phyloP scores from a whole-genome alignment of 495 filamentous ascomycete genomes.

The Annulohypoxylon nitens region DNA sequence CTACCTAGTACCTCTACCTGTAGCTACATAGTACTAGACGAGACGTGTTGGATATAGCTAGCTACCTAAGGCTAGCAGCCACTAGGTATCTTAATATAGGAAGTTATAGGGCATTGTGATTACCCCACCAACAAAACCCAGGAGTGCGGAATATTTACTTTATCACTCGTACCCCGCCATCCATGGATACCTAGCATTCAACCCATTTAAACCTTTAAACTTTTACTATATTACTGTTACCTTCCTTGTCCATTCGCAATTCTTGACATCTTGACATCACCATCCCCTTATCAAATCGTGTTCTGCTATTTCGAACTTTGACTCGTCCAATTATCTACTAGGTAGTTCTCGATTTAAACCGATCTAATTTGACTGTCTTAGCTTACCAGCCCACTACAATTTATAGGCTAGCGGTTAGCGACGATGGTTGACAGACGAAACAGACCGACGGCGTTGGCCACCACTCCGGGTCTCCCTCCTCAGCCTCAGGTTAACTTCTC shows the following conservation, averaged over 20 bases:
- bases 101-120: conserved; percentile 17
- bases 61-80: neutral
- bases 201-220: neutral
- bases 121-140: conserved; percentile 45
- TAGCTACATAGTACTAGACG: too few relatives aligned
- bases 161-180: conserved; percentile 37
- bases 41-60: too few relatives aligned
- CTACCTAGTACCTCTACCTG: too few relatives aligned
- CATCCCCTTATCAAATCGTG: neutral
- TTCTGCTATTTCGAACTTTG: neutral
- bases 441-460: conserved; percentile 82
- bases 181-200: neutral
- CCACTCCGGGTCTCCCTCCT: conserved; percentile 72
- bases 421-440: conserved; percentile 85
- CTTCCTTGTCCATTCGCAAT: conserved; percentile 7
- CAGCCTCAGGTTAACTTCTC: conserved; percentile 77
- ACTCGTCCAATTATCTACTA: neutral
- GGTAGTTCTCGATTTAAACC: neutral
- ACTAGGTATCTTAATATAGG: neutral
- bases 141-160: conserved; percentile 39
- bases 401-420: conserved; percentile 6
- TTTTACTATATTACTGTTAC: neutral
- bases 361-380: neutral
- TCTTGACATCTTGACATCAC: conserved; percentile 12
- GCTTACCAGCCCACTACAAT: neutral